Conservation (phyloP, 2,329 filamentous ascomycete genomes). For the Ophiostoma sp. region DNA sequence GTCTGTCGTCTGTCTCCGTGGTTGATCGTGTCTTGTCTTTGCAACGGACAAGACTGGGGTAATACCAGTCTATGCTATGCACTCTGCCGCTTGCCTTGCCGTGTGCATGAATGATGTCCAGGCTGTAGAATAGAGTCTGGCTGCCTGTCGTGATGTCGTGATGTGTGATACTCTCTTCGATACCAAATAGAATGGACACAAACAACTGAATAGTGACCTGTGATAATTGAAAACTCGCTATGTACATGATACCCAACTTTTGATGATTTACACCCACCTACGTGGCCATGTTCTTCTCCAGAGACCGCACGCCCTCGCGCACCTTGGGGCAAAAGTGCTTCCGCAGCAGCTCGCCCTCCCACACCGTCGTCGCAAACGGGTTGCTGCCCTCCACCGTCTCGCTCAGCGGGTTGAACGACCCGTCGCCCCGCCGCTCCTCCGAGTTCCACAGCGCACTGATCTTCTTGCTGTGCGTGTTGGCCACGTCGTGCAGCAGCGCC, state of each 20-base stretch:
- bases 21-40: too few species aligned
- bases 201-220: too few species aligned
- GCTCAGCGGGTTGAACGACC: conserved; percentile 69
- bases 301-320: conserved; percentile 62
- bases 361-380: conserved; percentile 82
- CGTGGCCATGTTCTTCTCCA: conserved; percentile 59
- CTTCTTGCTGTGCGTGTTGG: conserved; percentile 75
- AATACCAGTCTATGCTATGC: not conserved
- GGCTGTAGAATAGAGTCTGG: not conserved
- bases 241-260: not conserved
- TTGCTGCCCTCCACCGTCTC: conserved; percentile 79
- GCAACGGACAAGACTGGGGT: not conserved
- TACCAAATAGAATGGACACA: too few species aligned
- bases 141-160: not conserved
- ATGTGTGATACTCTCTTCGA: not conserved
- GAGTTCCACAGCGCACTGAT: conserved; percentile 87
- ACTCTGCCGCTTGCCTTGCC: not conserved
- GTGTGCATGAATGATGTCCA: not conserved
- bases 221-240: not conserved
- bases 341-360: conserved; percentile 85
- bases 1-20: not conserved
- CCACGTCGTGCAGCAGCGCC: conserved; percentile 69
- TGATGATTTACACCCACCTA: not conserved
- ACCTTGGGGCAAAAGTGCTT: conserved; percentile 84
- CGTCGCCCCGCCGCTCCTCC: conserved; percentile 88